Evolutionary conservation across 371 early-diverging fungal genomes (phyloP), one percentile per base, ranked within the genome.

Genomic region (Saksenaea oblongispora): DNA sequence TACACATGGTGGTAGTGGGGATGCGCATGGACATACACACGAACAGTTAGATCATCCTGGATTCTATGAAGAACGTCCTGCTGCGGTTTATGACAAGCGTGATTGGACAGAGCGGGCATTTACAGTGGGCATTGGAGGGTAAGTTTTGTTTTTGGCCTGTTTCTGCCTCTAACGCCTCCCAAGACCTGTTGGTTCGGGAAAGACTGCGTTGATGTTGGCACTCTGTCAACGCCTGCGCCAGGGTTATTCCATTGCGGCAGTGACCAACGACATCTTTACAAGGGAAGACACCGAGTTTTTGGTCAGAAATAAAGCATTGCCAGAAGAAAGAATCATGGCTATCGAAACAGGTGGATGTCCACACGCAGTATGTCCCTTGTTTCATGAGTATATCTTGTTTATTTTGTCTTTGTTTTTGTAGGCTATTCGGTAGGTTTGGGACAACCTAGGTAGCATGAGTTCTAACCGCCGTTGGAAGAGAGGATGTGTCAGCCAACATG

Each of bases 291-390:
- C 96, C 14, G 97, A 97, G 71, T 97, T 97, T 72, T 81, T 96
- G 65, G 83, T 93, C 41, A 82, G 91, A 57, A 84, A 95, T 80
- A 82, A 92, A 59, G 97, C 97, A 22, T 85, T 97, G 10, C 91
- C 91, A 22, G 84, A 85, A 34, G 94, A 91, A 51, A 87, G 96
- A 37, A 95, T 97, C 75, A 79, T 80, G 27, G 95, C 96, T 13
- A 93, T 97, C 58, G 95, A 97, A 74, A 97, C 97, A 1, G 91
- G 97, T 62, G 95, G 96, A 15, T 97, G 97, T 69, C 97, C 97
- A 37, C 97, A 97, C 68, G 97, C 97, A 24, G 97, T 77, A 74
- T 66, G n/a, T 34, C 17, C 34, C n/a, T 10, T 7, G 44, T 47
- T 28, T 41, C n/a, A 22, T 39, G 8, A 41, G 34, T 31, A 61